Base-by-base conservation (phyloP, 2,329 filamentous ascomycete genomes). In the Clonostachys byssicola region DNA sequence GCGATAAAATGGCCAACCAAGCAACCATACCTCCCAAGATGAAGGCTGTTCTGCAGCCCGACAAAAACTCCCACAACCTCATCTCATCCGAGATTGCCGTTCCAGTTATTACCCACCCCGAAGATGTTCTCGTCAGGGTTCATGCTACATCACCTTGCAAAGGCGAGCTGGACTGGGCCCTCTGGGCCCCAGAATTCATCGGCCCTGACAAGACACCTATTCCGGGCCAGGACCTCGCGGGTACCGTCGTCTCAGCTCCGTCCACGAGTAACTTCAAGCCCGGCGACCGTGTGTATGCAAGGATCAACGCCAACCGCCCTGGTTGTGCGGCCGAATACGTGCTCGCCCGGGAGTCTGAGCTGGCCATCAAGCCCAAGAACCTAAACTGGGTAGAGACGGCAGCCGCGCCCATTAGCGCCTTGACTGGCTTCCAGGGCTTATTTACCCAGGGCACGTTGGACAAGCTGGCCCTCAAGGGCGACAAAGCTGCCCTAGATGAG, bases 391-490 rank as follows among this genome's bases (percentile, higher is more conserved):
- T 56, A 4, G 58, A 68, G 18, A 63, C 67, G 0, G 64, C 68
- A 2, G 63, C 66, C 5, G 58, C 63, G 30, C 69, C 69, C 3
- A 55, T 72, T 17, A 67, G 63, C 47, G 66, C 69, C 13, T 52
- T 71, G 23, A 72, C 70, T 1, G 70, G 67, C 5, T 68, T 60
- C 48, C 70, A 72, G 52, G 60, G 57, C 7, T 48, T 71, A 17
- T 74, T 73, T 48, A 45, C 55, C 5, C 61, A 67, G n/a, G 63
- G 64, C 2, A 51, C 43, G 5, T 51, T 70, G 13, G 57, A 67
- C 30, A 51, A 49, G 12, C 47, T 34, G 4, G 65, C 52, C 2
- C 50, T 51, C 7, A 64, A 61, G 14, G 63, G 61, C 16, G 60
- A 63, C 40, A 42, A 46, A 6, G 52, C 46, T 2, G 63, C 64